These are phyloP conservation scores for Phytopythium kandeliae DNA, from an alignment of 352 stramenopile genomes.

Conservation along the genomic window DNA sequence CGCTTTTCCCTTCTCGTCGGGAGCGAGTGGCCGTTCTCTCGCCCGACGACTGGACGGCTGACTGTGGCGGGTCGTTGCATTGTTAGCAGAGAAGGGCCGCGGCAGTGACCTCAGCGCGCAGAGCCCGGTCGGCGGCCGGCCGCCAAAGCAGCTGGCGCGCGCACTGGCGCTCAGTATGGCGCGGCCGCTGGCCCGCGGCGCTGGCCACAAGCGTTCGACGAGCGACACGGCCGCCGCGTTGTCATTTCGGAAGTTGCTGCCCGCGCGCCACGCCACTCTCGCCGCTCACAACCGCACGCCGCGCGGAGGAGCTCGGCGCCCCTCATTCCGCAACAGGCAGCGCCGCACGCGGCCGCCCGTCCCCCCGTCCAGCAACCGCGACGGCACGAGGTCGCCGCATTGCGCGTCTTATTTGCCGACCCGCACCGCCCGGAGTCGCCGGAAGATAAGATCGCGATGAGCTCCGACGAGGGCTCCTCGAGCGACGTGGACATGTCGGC, in stretches of 20 bases:
- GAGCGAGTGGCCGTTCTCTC: background rate
- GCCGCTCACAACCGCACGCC: constrained; percentile 5
- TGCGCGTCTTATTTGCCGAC: constrained; percentile 9
- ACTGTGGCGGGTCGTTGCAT: constrained; percentile 32
- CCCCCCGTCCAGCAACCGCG: background rate
- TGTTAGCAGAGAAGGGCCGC: constrained; percentile 17
- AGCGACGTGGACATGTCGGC: constrained; percentile 15
- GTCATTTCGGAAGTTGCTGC: constrained; percentile 58
- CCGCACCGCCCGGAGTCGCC: background rate
- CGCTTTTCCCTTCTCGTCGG: constrained; percentile 1
- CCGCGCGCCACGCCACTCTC: constrained; percentile 23
- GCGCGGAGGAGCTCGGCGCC: background rate
- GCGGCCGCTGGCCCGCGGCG: constrained; percentile 9
- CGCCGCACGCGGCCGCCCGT: background rate
- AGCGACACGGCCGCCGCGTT: constrained; percentile 34
- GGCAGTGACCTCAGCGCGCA: background rate
- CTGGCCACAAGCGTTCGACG: constrained; percentile 19
- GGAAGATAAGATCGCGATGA: constrained; percentile 16
- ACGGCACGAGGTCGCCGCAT: constrained; percentile 18
- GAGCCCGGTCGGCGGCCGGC: constrained; percentile 8
- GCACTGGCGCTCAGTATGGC: background rate
- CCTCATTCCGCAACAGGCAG: constrained; percentile 6
- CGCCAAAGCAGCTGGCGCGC: background rate
- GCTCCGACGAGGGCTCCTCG: constrained; percentile 10
- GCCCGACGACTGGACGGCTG: constrained; percentile 26